phyloP scores from a whole-genome alignment of 1,284 basidiomycete genomes.

The Leccinum griseonigrum region DNA sequence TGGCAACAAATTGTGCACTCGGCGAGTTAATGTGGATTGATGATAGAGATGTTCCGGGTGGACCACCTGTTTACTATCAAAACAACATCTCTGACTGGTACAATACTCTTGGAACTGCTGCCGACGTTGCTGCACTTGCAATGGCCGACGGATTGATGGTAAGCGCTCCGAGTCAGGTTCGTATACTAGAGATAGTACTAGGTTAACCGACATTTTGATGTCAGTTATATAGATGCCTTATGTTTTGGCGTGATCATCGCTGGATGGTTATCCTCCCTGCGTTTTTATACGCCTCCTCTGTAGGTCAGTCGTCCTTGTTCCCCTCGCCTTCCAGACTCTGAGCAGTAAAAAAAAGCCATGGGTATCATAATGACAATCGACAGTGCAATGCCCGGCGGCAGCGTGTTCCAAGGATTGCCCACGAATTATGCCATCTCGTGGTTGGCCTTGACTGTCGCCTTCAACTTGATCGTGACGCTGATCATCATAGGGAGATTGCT shows the following conservation, averaged over 20 bases:
- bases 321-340: background rate
- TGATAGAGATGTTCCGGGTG: constrained; percentile 2
- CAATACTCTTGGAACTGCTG: constrained; percentile 2
- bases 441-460: constrained; percentile 5
- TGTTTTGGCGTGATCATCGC: constrained; percentile 1
- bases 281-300: background rate
- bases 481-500: constrained; percentile 3
- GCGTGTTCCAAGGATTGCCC: constrained; percentile 4
- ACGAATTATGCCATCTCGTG: background rate
- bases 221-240: constrained; percentile 7
- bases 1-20: constrained; percentile 5
- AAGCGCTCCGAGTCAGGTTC: background rate
- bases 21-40: constrained; percentile 8
- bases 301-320: background rate
- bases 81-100: constrained; percentile 7
- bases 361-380: constrained; percentile 1
- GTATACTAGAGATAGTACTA: background rate
- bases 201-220: background rate
- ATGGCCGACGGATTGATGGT: constrained; percentile 9
- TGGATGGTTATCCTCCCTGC: constrained; percentile 4
- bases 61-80: background rate
- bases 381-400: constrained; percentile 2
- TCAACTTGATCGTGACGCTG: constrained; percentile 4
- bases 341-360: background rate
- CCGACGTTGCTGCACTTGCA: constrained; percentile 1